Evolutionary conservation across 2,329 filamentous ascomycete species (phyloP).

Genomic region (Orbilia quercus): DNA sequence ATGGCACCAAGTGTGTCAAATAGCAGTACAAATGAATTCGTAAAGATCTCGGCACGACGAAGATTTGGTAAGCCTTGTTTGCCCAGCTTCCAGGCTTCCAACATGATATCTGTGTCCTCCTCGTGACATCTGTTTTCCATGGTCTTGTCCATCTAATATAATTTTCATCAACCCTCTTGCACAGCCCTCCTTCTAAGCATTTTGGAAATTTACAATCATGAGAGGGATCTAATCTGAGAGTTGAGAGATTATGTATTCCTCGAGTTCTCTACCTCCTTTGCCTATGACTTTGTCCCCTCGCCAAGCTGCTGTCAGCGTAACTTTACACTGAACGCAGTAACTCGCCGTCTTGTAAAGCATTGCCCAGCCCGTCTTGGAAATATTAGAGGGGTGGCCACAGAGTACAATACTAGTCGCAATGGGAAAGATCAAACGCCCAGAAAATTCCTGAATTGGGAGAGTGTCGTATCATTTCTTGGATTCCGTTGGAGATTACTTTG

Average conservation of each 20-base stretch:
- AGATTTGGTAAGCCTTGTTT: neutral
- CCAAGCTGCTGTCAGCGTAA: constrained; percentile 29
- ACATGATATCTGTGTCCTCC: neutral
- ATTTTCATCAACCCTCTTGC: neutral
- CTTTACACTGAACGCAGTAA: constrained; percentile 29
- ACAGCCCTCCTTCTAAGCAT: constrained; percentile 3
- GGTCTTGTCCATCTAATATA: neutral
- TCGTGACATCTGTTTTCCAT: neutral
- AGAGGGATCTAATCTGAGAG: neutral
- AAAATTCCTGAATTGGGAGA: constrained; percentile 12
- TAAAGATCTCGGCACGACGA: neutral
- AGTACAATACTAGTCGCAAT: neutral
- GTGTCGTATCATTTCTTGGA: constrained; percentile 41
- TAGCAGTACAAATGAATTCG: neutral
- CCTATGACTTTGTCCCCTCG: constrained; percentile 6
- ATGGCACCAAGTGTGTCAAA: constrained; percentile 17
- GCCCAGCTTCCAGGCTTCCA: constrained; percentile 6
- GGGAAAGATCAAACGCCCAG: constrained; percentile 5
- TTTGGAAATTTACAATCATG: constrained; percentile 2
- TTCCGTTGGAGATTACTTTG: constrained; percentile 11
- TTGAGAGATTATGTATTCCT: neutral
- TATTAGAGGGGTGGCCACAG: neutral
- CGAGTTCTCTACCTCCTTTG: too few relatives aligned
- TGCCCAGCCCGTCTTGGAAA: constrained; percentile 24
- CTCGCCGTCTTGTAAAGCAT: constrained; percentile 8